Percentiles rank a stretch among this genome's conserved stretches.
These are phyloP conservation scores for Neospermospora avenae DNA, from an alignment of 2,329 filamentous ascomycete species.

Conservation along the genomic window DNA sequence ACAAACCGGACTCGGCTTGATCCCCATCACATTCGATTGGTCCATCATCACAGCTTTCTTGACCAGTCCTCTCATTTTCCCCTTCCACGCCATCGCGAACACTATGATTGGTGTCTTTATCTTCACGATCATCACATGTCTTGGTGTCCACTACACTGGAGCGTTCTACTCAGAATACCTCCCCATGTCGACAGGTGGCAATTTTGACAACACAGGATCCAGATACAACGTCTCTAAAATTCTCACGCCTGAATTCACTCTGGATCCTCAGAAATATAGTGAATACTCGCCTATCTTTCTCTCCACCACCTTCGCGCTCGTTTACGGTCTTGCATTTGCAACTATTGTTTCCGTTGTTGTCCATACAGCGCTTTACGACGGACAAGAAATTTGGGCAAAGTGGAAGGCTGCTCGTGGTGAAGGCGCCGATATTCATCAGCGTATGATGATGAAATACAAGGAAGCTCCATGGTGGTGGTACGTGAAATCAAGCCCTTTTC, in stretches of 20 bases:
- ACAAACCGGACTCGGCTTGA: conserved; percentile 58
- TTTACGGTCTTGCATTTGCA: conserved; percentile 64
- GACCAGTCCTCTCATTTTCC: conserved; percentile 32
- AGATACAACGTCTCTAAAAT: conserved; percentile 60
- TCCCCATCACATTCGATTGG: conserved; percentile 77
- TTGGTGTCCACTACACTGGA: conserved; percentile 62
- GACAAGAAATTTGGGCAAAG: conserved; percentile 57
- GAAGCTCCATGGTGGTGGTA: conserved; percentile 59
- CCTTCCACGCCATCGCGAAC: conserved; percentile 53
- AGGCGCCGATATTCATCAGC: conserved; percentile 49
- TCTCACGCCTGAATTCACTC: conserved; percentile 51
- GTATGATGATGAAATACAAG: conserved; percentile 55
- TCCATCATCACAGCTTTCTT: conserved; percentile 52
- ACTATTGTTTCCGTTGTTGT: conserved; percentile 58
- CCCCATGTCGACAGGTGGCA: conserved; percentile 57
- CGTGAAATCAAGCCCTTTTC: background rate
- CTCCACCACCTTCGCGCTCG: conserved; percentile 53
- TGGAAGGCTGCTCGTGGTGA: conserved; percentile 30
- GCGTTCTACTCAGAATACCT: conserved; percentile 63
- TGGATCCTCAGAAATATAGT: conserved; percentile 59
- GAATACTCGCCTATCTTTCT: conserved; percentile 65
- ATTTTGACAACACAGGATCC: conserved; percentile 61
- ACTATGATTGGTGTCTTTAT: conserved; percentile 50
- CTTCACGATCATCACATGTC: conserved; percentile 58
- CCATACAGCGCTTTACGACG: conserved; percentile 64